Evolutionary conservation across 2,329 filamentous ascomycete species (phyloP), one percentile per base, ranked within the genome.

Genomic region (Aschersonia sp.): DNA sequence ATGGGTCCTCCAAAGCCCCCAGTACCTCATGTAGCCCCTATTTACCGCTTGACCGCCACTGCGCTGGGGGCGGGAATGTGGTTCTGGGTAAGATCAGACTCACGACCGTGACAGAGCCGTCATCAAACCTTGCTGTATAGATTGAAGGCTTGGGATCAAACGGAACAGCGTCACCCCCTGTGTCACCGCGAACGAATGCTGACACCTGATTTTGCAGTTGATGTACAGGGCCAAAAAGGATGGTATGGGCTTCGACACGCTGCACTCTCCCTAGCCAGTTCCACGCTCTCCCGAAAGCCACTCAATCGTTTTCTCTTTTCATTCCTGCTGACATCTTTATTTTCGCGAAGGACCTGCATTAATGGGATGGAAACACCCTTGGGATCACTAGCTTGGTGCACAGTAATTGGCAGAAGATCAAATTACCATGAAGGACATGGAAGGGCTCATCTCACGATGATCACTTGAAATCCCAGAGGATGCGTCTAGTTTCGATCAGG

Each of bases 201-300:
- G n/a, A 47, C 44, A 30, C 22, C 5, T 30, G 42, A 41, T 45
- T 29, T 22, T 32, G 47, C 59, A 95, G 89, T 70, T 95, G 62
- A 88, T 95, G 81, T 97, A 95, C 72, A 81, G 92, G 60, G 87
- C 88, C 59, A 94, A 90, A 79, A 84, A 95, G 72, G 92, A 98
- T 61, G 89, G 89, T 81, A 70, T 55, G 44, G 10, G 35, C 40
- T 22, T n/a, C 14, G 14, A 12, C 14, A n/a, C 14, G 40, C 10
- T 41, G 35, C 35, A 37, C 12, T 37, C 8, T 12, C 35, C 12
- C 8, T 37, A 12, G 35, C 35, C 35, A 39, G 8, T 2, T 39
- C 12, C 35, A 8, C 8, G 8, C 35, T 12, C 3, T 39, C 4
- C 35, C 8, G 9, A 12, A 39, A 35, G 32, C 35, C 6, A 40